Evolutionary conservation across 345 rosid species (phyloP).

Genomic region (Conringia planisiliqua): DNA sequence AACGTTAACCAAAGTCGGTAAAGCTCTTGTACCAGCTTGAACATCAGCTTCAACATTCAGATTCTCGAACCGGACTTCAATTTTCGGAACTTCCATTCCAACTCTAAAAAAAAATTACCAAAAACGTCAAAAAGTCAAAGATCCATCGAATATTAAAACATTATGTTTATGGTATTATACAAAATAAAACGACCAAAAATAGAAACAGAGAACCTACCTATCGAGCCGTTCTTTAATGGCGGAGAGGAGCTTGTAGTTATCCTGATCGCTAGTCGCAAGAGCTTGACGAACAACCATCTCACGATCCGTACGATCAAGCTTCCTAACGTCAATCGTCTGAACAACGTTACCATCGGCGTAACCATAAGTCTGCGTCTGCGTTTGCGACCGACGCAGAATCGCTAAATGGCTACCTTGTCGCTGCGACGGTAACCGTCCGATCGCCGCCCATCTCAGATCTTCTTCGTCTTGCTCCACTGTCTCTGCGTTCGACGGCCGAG

Average conservation of each 20-base stretch:
- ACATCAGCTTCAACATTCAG: conserved; percentile 57
- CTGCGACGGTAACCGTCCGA: conserved; percentile 64
- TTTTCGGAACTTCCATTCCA: conserved; percentile 67
- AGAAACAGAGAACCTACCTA: conserved; percentile 40
- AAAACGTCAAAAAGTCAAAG: neutral
- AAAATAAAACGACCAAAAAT: neutral
- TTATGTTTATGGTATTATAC: too few species aligned
- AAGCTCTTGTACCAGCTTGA: conserved; percentile 72
- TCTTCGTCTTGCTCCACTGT: conserved; percentile 63
- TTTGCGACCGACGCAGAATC: conserved; percentile 38
- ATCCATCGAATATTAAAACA: neutral
- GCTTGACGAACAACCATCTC: conserved; percentile 77
- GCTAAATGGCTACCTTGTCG: conserved; percentile 43
- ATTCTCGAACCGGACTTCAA: conserved; percentile 73
- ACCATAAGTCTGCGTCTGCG: conserved; percentile 30
- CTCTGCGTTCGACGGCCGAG: conserved; percentile 70
- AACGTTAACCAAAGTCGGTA: conserved; percentile 75
- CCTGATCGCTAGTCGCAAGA: conserved; percentile 80
- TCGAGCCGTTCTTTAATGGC: conserved; percentile 79
- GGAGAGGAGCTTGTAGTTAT: conserved; percentile 59
- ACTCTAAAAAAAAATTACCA: conserved; percentile 39
- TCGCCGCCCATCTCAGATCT: conserved; percentile 75
- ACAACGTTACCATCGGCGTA: conserved; percentile 26
- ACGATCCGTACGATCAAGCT: conserved; percentile 50
- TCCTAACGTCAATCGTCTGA: conserved; percentile 71